phyloP scores from a whole-genome alignment of 495 filamentous ascomycete species.

The Tuber aestivum region DNA sequence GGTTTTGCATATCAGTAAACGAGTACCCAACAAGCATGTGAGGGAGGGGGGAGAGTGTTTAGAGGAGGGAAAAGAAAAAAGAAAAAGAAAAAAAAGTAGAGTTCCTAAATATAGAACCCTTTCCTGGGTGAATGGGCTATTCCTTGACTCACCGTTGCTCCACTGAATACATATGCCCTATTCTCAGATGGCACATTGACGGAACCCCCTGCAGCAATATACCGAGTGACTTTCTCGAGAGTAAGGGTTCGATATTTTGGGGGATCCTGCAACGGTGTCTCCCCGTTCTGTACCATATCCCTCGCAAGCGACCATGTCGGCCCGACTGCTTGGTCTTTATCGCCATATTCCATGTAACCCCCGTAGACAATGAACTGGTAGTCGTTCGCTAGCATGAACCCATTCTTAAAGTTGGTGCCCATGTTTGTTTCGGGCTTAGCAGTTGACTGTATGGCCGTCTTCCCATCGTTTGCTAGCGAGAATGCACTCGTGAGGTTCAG shows the following conservation, averaged over 20 bases:
- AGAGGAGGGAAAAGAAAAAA: too few species aligned
- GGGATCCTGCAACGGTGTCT: constrained; percentile 47
- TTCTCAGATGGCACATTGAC: constrained; percentile 66
- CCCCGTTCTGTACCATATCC: constrained; percentile 47
- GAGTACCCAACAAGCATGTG: neutral
- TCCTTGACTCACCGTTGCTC: constrained; percentile 42
- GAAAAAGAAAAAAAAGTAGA: neutral
- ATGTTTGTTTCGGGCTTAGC: constrained; percentile 38
- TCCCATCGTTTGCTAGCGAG: constrained; percentile 47
- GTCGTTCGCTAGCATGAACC: constrained; percentile 62
- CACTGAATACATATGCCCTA: constrained; percentile 65
- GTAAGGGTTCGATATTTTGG: constrained; percentile 23
- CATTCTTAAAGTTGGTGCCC: constrained; percentile 57
- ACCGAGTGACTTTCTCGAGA: constrained; percentile 52
- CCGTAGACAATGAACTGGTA: constrained; percentile 55
- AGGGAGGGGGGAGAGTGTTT: too few species aligned
- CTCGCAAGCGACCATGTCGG: constrained; percentile 45
- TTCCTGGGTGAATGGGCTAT: neutral
- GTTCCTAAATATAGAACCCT: neutral
- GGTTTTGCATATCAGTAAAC: constrained; percentile 11
- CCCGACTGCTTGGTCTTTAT: constrained; percentile 37
- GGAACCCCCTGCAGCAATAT: constrained; percentile 59
- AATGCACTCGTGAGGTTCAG: constrained; percentile 59
- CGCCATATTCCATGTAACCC: constrained; percentile 42
- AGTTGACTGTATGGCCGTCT: constrained; percentile 43